Base-by-base conservation (phyloP, 1,139 yeast genomes). In the Pneumocystis oryctolagi region DNA sequence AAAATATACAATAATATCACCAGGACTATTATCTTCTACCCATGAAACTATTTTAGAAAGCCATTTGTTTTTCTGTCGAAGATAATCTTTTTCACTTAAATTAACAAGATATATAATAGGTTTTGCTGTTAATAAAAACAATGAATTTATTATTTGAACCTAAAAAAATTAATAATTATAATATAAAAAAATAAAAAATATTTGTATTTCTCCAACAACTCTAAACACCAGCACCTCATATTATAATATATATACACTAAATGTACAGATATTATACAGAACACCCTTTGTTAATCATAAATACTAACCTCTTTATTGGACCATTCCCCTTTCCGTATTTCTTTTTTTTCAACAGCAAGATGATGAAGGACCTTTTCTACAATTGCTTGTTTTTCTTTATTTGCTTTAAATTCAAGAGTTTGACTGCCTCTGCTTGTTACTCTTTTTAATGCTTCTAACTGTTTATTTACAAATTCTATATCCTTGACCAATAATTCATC, bases 1-100 rank as follows among this genome's bases (percentile, higher is more conserved):
- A 47, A 25, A 12, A 1, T 9, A 25, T 47, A 47, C 55, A 73
- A 92, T 87, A 68, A 85, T 75, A 76, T 92, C 99, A 72, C 97
- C 97, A 68, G 97, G 94, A 63, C 97, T 90, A 80, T 83, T 80
- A 70, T 79, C 78, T 77, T 94, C 97, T 72, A 94, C 87, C 99
- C 99, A 92, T 80, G 90, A 90, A 80, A 92, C 92, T 76, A 92
- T 90, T 74, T 81, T 84, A 67, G 86, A 77, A 76, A 92, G 80
- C 76, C 89, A 87, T 85, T 92, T 92, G 82, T 94, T 92, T 87
- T 92, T 92, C 84, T 90, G 92, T 80, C 98, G 87, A 72, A 89
- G 81, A 78, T 85, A 92, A 76, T 94, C 98, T 71, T 80, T 86
- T 80, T 94, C 98, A 60, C 95, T 85, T 75, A 92, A 81, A 80